Conservation (phyloP, 495 filamentous ascomycete species). For the Thermothielavioides terrestris region DNA sequence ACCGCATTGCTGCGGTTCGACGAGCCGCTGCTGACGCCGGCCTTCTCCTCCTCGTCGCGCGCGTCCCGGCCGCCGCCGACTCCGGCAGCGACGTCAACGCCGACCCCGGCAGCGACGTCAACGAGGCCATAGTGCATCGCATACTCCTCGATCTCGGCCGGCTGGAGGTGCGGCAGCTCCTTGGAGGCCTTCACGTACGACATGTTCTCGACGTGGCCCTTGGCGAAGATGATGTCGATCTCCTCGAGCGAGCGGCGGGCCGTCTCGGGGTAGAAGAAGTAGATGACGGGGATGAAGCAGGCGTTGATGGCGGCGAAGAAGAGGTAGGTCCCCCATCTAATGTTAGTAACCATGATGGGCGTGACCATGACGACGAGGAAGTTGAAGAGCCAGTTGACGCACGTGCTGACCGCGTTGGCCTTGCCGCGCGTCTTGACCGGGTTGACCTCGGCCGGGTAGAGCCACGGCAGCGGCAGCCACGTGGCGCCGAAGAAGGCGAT, state of each 20-base stretch:
- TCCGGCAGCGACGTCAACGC: constrained; percentile 8
- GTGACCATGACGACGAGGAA: constrained; percentile 76
- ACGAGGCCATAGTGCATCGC: constrained; percentile 54
- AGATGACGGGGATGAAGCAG: constrained; percentile 63
- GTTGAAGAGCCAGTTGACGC: constrained; percentile 76
- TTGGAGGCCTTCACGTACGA: constrained; percentile 62
- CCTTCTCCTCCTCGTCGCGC: constrained; percentile 5
- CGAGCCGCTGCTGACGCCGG: neutral
- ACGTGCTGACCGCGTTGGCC: constrained; percentile 68
- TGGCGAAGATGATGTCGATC: constrained; percentile 72
- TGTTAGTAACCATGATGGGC: constrained; percentile 59
- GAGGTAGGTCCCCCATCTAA: constrained; percentile 69
- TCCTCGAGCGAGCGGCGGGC: constrained; percentile 63
- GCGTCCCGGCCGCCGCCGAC: neutral
- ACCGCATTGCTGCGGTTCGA: neutral
- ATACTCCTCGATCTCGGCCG: constrained; percentile 55
- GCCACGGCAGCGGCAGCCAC: constrained; percentile 63
- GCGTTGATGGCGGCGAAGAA: constrained; percentile 69
- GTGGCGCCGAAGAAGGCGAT: constrained; percentile 70
- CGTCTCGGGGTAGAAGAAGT: constrained; percentile 72
- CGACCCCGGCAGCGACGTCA: neutral
- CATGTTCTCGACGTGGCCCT: constrained; percentile 67
- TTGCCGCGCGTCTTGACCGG: constrained; percentile 66
- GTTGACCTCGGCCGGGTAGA: constrained; percentile 61
- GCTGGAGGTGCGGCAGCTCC: constrained; percentile 58